Evolutionary conservation across 495 filamentous ascomycete genomes (phyloP), one percentile per base, ranked within the genome.

Genomic region (Aspergillus avenaceus): DNA sequence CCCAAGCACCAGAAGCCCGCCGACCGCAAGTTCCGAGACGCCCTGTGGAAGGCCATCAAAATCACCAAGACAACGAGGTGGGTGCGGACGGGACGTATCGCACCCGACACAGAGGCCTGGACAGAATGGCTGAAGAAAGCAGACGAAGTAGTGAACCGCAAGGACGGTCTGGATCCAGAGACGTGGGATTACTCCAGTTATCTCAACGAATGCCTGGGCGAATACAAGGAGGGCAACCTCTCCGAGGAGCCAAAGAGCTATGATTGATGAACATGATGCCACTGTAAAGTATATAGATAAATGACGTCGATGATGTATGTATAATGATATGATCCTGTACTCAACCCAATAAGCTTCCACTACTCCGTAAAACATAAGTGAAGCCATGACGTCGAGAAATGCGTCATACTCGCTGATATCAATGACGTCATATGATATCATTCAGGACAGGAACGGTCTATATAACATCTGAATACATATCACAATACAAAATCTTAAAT

Each of bases 91-190:
- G 42, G 42, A 5, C 25, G 27, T 0, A 18, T 45, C 14, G 42
- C 42, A 0, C 42, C 42, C 13, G 42, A 45, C 22, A 45, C 42
- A 18, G 13, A 28, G 42, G 42, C 42, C n/a, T 45, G 42, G 42
- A 26, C 28, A 4, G n/a, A 45, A 5, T 45, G 42, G 42, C 24
- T 45, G 42, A 27, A 12, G 26, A 27, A 21, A 5, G 42, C 42
- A 0, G 9, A 31, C 8, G 25, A 31, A 4, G 42, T 11, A 8
- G 42, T 26, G 3, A 45, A 45, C 14, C 2, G 42, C 11, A 14
- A 16, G n/a, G 42, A 45, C 2, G 42, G 26, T 1, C 1, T 18
- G 1, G 42, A 45, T 21, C 42, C 42, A 1, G 26, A 45, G 11
- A 27, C 24, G 3, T 45, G 42, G 42, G 14, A 45, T 31, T 38